phyloP scores from a whole-genome alignment of 805 yeast genomes.

The Scheffersomyces ergatensis region DNA sequence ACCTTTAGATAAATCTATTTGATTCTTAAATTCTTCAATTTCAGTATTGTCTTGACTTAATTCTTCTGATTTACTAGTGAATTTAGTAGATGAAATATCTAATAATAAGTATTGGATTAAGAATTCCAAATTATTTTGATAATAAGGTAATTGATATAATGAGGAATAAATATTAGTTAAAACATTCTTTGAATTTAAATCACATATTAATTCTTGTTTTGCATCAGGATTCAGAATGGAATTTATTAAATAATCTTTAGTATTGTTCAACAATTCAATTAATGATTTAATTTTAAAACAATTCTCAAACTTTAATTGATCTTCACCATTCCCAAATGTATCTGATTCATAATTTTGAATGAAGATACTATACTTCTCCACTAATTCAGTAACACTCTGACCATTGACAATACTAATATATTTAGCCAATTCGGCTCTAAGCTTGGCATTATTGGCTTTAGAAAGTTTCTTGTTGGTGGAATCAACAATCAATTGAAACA shows the following conservation, averaged over 20 bases:
- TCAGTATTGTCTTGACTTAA: slow-evolving; percentile 11
- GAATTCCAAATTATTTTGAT: slow-evolving; percentile 33
- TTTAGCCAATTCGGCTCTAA: slow-evolving; percentile 49
- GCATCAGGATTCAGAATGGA: slow-evolving; percentile 2
- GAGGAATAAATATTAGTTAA: slow-evolving; percentile 22
- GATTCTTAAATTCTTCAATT: slow-evolving; percentile 24
- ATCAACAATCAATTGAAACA: slow-evolving; percentile 21
- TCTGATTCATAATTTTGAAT: slow-evolving; percentile 25
- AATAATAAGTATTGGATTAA: slow-evolving; percentile 39
- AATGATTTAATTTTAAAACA: slow-evolving; percentile 19
- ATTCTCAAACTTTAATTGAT: slow-evolving; percentile 15
- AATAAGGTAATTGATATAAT: slow-evolving; percentile 31
- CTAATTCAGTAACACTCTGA: slow-evolving; percentile 33
- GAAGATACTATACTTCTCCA: slow-evolving; percentile 30
- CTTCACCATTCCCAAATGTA: slow-evolving; percentile 19
- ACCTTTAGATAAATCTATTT: slow-evolving; percentile 18
- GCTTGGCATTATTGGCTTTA: slow-evolving; percentile 17
- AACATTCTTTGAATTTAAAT: neutral
- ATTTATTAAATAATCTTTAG: neutral
- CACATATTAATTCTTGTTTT: slow-evolving; percentile 10
- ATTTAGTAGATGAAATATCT: slow-evolving; percentile 40
- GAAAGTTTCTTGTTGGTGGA: slow-evolving; percentile 2
- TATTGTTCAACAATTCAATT: slow-evolving; percentile 7
- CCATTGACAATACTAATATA: slow-evolving; percentile 47
- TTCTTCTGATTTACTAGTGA: slow-evolving; percentile 10